Evolutionary conservation across 805 yeast genomes (phyloP), one percentile per base, ranked within the genome.

Genomic region (Yamadazyma laniorum): DNA sequence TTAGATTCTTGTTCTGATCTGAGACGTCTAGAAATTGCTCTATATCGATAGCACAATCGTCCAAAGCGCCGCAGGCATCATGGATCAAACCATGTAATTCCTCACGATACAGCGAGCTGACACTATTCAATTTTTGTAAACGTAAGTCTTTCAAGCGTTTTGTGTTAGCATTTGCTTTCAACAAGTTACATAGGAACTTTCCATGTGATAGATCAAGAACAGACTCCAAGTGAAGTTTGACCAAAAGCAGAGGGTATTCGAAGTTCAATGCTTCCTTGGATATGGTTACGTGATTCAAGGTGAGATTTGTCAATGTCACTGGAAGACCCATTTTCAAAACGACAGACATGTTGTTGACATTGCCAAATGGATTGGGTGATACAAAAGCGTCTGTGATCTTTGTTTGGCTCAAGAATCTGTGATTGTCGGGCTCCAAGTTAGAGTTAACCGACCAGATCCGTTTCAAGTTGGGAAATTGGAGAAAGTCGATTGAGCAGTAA

Each of bases 381-480:
- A 51, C 28, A 6, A 32, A 18, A 5, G 51, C 27, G n/a, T 27
- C 35, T 9, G 18, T 33, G 11, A 35, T 17, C 12, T 29, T 34
- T 8, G 37, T 27, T 6, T 27, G 17, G n/a, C 5, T 15, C 11
- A 35, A 34, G 29, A 22, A 35, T 7, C 3, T 5, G 6, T 22
- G 29, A 16, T 29, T 21, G 6, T 12, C 9, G 4, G 34, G 15
- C 11, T 25, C 5, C 4, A 36, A 2, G 35, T 47, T 47, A 19
- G 50, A 47, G 33, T 52, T 46, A 6, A 44, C 45, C 11, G 46
- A 21, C 56, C 58, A 48, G 3, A 51, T n/a, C 26, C 40, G 34
- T n/a, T 30, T 27, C n/a, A 53, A 35, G 11, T 34, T 36, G 6
- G 40, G 37, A 23, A 49, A 48, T 4, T 42, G 35, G 6, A 44